Percentiles rank a stretch among this genome's conserved stretches.
phyloP scores from a whole-genome alignment of 192 early-diverging fungal species.

The Linnemannia elongata region DNA sequence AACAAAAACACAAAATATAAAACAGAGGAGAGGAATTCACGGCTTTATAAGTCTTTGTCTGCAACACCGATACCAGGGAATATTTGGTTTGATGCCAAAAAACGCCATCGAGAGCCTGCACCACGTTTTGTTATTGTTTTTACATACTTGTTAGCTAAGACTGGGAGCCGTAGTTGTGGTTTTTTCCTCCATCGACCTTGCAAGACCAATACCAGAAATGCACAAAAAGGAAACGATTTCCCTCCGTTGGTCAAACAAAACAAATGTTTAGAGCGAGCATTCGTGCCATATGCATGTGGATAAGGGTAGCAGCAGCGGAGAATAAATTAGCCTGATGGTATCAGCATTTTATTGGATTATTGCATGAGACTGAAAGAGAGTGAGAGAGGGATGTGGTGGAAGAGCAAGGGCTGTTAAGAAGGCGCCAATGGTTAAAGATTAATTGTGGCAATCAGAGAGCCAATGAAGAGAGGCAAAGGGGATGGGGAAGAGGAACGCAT shows the following conservation, averaged over 20 bases:
- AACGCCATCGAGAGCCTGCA: not conserved
- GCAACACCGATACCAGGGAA: not conserved
- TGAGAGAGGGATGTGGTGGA: not conserved
- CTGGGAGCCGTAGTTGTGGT: not conserved
- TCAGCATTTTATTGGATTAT: too few species aligned
- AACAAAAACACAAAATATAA: not conserved
- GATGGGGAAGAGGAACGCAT: not conserved
- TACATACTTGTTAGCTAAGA: not conserved
- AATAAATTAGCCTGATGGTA: not conserved
- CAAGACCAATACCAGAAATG: not conserved
- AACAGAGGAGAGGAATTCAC: not conserved
- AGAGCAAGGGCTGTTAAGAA: not conserved
- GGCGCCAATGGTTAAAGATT: not conserved
- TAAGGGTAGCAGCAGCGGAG: not conserved
- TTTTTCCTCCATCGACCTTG: not conserved
- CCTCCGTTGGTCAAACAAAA: not conserved
- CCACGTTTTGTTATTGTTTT: not conserved
- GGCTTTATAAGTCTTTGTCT: not conserved
- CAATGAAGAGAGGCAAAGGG: not conserved
- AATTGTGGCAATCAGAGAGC: too few species aligned
- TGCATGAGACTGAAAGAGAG: not conserved
- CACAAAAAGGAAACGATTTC: not conserved
- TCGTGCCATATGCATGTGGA: constrained; percentile 1
- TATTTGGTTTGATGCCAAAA: not conserved
- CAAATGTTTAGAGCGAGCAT: not conserved